Evolutionary conservation across 2,329 filamentous ascomycete genomes (phyloP).

Genomic region (Apiospora rasikravindrae): DNA sequence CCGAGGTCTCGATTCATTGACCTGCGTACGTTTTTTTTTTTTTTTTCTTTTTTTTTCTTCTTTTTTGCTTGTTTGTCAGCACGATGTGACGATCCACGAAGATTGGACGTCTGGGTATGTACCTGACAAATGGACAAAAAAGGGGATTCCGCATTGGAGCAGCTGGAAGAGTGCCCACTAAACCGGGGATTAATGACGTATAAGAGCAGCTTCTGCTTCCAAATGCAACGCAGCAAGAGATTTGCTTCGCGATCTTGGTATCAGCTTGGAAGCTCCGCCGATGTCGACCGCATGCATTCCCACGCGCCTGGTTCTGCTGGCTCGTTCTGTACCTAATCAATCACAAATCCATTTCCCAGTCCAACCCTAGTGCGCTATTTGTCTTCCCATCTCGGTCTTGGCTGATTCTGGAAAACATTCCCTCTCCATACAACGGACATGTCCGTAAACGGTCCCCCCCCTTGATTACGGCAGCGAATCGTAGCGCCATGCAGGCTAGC

Average conservation of each 20-base stretch:
- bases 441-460: not conserved
- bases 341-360: not conserved
- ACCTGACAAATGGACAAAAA: not conserved
- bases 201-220: not conserved
- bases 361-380: not conserved
- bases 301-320: not conserved
- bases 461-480: not conserved
- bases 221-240: not conserved
- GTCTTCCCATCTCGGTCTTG: not conserved
- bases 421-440: not conserved
- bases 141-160: not conserved
- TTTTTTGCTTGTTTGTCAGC: not conserved
- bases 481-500: not conserved
- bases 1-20: not conserved
- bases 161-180: not conserved
- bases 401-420: not conserved
- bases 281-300: not conserved
- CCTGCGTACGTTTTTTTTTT: not conserved
- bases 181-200: conserved; percentile 6
- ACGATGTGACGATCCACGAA: not conserved
- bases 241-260: conserved; percentile 2
- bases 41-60: not conserved
- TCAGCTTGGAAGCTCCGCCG: not conserved
- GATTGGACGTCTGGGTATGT: not conserved
- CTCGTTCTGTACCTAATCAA: not conserved